Conservation (phyloP, 2,329 filamentous ascomycete genomes). For the Fusarium cyanostomum region DNA sequence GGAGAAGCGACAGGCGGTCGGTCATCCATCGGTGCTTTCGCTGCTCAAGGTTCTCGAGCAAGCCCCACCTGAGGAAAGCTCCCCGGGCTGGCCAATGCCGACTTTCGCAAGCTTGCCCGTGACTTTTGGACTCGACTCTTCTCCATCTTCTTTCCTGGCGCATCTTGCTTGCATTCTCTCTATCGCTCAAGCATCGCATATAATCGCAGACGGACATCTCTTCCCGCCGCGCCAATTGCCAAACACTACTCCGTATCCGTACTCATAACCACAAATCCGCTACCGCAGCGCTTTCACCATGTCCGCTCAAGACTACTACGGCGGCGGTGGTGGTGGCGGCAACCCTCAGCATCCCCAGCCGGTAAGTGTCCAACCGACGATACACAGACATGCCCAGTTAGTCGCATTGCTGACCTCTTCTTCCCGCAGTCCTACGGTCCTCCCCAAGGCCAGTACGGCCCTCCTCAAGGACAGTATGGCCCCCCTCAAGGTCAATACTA, state of each 20-base stretch:
- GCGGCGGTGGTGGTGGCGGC: conserved; percentile 44
- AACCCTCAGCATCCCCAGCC: conserved; percentile 54
- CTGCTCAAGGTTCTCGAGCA: not conserved
- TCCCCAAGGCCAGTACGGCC: conserved; percentile 43
- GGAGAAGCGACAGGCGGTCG: not conserved
- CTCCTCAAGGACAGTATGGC: conserved; percentile 45
- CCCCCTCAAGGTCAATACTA: conserved; percentile 45
- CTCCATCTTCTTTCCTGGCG: not conserved
- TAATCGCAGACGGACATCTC: not conserved
- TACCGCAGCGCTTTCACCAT: conserved; percentile 38
- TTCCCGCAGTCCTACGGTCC: conserved; percentile 44
- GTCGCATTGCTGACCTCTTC: conserved; percentile 23
- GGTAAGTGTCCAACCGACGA: conserved; percentile 43
- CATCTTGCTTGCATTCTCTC: not conserved
- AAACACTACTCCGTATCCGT: not conserved
- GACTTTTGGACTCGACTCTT: not conserved
- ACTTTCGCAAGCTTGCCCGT: not conserved
- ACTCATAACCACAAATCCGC: not conserved
- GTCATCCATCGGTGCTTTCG: not conserved
- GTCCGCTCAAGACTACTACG: conserved; percentile 56
- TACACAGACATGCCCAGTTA: not conserved
- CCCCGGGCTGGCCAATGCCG: not conserved
- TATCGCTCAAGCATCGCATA: too few relatives aligned
- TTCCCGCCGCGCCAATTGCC: too few relatives aligned
- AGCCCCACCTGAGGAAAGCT: not conserved